Evolutionary conservation across 2,329 filamentous ascomycete species (phyloP).

Genomic region (Metarhizium robertsii): DNA sequence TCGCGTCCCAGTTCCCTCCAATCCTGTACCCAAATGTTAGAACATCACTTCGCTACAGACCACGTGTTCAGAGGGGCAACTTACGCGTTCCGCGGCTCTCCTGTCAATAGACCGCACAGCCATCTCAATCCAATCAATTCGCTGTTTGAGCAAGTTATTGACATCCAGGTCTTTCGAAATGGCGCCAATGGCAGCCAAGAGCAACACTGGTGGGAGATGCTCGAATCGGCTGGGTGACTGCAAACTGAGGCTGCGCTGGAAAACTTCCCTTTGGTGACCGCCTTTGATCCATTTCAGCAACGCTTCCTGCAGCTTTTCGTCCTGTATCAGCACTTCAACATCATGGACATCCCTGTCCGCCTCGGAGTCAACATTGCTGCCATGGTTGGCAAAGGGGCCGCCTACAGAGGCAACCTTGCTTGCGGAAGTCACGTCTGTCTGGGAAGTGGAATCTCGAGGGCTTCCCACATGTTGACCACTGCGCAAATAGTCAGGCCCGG

Average conservation of each 20-base stretch:
- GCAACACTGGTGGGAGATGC: conserved; percentile 49
- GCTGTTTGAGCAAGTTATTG: conserved; percentile 42
- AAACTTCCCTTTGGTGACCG: conserved; percentile 53
- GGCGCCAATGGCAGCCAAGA: conserved; percentile 56
- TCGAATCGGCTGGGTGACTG: conserved; percentile 35
- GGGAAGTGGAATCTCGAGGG: conserved; percentile 20
- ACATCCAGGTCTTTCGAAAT: conserved; percentile 49
- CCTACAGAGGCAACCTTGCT: conserved; percentile 25
- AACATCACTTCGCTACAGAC: not conserved
- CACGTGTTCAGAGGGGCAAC: conserved; percentile 12
- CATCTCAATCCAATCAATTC: conserved; percentile 51
- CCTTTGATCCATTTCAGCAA: conserved; percentile 60
- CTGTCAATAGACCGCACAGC: conserved; percentile 45
- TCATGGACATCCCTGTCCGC: conserved; percentile 41
- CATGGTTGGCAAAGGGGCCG: conserved; percentile 25
- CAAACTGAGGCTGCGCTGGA: conserved; percentile 34
- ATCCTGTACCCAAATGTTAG: conserved; percentile 21
- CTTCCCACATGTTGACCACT: conserved; percentile 22
- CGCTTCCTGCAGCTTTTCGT: conserved; percentile 52
- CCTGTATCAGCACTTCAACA: conserved; percentile 54
- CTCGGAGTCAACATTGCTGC: conserved; percentile 24
- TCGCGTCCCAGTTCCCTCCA: conserved; percentile 18
- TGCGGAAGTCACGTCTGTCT: conserved; percentile 17
- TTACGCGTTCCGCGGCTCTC: conserved; percentile 39
- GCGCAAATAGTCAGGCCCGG: conserved; percentile 27